Percentiles rank a stretch among this genome's conserved stretches.
These are phyloP conservation scores for Kitagawia praeruptora DNA, from an alignment of 129 eudicot genomes.

Conservation along the genomic window DNA sequence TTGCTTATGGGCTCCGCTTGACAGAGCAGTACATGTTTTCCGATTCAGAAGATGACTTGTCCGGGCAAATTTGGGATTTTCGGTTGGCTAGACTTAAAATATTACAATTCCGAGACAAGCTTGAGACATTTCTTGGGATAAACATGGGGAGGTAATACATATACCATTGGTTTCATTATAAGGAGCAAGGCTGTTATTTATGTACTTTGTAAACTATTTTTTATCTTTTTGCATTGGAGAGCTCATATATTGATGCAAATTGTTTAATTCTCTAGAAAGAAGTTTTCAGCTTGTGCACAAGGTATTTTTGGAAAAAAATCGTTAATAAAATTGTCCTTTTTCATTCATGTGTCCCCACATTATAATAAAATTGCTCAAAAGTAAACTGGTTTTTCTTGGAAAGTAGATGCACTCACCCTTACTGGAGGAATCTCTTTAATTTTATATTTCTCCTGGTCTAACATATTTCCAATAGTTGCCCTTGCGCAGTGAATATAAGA, in stretches of 20 bases:
- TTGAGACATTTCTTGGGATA: conserved; percentile 92
- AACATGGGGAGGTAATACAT: conserved; percentile 89
- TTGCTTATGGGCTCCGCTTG: conserved; percentile 62
- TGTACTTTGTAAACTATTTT: not conserved
- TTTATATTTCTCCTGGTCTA: not conserved
- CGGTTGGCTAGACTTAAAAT: conserved; percentile 76
- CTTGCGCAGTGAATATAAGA: not conserved
- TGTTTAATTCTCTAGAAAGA: not conserved
- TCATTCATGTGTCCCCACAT: not conserved
- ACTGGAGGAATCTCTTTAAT: not conserved
- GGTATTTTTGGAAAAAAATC: not conserved
- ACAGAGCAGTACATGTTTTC: conserved; percentile 55
- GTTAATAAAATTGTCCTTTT: not conserved
- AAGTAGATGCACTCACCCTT: not conserved
- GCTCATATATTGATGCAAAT: not conserved
- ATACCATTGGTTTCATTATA: not conserved
- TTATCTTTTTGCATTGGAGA: not conserved
- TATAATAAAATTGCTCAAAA: not conserved
- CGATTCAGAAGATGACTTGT: conserved; percentile 35
- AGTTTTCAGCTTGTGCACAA: not conserved
- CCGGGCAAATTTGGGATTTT: conserved; percentile 51
- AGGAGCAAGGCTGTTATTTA: not conserved
- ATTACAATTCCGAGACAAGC: conserved; percentile 73
- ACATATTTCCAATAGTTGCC: not conserved
- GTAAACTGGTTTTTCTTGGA: not conserved